phyloP scores from a whole-genome alignment of 169 alveolate genomes.

The Cryptosporidium tyzzeri region DNA sequence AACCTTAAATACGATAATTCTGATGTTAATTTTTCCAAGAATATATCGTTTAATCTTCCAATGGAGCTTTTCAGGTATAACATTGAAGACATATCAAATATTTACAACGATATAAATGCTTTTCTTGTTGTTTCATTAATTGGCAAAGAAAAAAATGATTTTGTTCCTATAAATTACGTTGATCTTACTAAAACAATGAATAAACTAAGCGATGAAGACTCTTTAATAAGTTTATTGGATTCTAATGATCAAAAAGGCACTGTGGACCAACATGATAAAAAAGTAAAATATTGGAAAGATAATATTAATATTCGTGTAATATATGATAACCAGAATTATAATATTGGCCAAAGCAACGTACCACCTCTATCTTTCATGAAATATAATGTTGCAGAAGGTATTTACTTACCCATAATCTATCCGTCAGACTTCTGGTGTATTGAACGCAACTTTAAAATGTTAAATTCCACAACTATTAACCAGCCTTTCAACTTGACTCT shows the following conservation, averaged over 20 bases:
- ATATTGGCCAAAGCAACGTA: slow-evolving; percentile 74
- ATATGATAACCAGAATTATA: slow-evolving; percentile 76
- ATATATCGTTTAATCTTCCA: slow-evolving; percentile 32
- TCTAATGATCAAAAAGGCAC: slow-evolving; percentile 48
- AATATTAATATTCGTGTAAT: slow-evolving; percentile 78
- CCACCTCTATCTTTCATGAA: slow-evolving; percentile 80
- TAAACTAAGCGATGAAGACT: slow-evolving; percentile 75
- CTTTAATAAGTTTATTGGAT: slow-evolving; percentile 73
- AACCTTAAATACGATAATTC: slow-evolving; percentile 21
- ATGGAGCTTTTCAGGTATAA: slow-evolving; percentile 32
- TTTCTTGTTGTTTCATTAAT: slow-evolving; percentile 33
- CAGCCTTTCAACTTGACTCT: slow-evolving; percentile 65
- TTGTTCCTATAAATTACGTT: slow-evolving; percentile 40
- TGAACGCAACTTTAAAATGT: slow-evolving; percentile 77
- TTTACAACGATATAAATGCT: slow-evolving; percentile 23
- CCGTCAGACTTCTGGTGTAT: slow-evolving; percentile 82
- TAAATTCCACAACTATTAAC: slow-evolving; percentile 63
- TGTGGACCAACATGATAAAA: slow-evolving; percentile 29
- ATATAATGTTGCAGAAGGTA: slow-evolving; percentile 58
- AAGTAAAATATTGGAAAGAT: slow-evolving; percentile 79
- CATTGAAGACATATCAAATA: slow-evolving; percentile 10
- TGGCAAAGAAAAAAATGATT: slow-evolving; percentile 23
- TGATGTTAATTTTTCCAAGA: slow-evolving; percentile 16
- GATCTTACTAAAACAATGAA: slow-evolving; percentile 42
- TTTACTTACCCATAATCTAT: slow-evolving; percentile 79